Evolutionary conservation across 345 rosid genomes (phyloP).

Genomic region (Iberis pinnata): DNA sequence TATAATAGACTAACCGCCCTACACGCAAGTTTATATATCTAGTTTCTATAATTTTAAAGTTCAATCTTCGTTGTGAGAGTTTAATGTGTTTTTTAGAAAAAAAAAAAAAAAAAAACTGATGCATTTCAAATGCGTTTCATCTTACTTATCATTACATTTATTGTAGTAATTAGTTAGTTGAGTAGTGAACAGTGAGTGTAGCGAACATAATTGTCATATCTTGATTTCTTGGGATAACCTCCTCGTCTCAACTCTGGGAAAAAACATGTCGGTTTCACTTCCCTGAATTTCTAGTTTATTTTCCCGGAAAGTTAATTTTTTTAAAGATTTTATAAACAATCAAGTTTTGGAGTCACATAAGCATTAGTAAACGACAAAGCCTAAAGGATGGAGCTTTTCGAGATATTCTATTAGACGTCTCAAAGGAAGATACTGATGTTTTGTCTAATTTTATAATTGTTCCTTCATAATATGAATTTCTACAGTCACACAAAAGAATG

Average conservation of each 20-base stretch:
- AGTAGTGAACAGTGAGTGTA: no score
- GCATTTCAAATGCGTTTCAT: no score
- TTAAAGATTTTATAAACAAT: background rate
- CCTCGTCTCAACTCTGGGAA: constrained; percentile 25
- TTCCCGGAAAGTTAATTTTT: constrained; percentile 12
- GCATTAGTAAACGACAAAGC: constrained; percentile 19
- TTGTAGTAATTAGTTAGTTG: no score
- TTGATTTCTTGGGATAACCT: no score
- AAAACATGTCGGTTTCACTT: constrained; percentile 26
- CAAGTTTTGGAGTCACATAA: constrained; percentile 8
- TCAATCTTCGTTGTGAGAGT: no score
- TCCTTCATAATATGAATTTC: constrained; percentile 8
- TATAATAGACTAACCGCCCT: no score
- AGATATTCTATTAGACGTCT: constrained; percentile 22
- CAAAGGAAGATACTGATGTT: constrained; percentile 23
- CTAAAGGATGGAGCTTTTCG: constrained; percentile 28
- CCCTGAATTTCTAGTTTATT: constrained; percentile 18
- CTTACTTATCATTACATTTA: no score
- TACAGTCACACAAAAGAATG: constrained; percentile 6
- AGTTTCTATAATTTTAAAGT: no score
- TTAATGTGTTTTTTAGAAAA: no score
- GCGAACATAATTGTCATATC: no score
- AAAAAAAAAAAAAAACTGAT: no score
- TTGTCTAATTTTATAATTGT: constrained; percentile 5
- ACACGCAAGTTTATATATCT: no score